Evolutionary conservation across 176 grass and related monocot genomes (phyloP), one percentile per base, ranked within the genome.

Genomic region (Luzula sylvatica): DNA sequence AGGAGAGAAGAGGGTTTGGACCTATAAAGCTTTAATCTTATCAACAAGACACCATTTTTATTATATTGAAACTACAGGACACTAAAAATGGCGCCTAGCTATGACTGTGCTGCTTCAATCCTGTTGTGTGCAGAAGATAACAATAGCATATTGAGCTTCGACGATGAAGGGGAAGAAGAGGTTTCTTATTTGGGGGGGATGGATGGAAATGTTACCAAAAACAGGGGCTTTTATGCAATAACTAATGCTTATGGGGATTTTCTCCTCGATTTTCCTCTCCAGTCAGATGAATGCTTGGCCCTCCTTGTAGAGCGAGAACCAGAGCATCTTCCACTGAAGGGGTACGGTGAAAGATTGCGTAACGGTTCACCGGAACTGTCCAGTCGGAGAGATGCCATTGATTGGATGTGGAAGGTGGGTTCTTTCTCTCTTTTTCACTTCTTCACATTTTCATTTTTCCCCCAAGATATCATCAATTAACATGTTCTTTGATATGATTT

Each of bases 381-480:
- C 72, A 49, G 87, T 30, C 75, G 88, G 8, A 62, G 58, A 56
- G 78, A 75, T 52, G 75, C 74, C 66, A 52, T 83, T 29, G 83
- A 81, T 78, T 94, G 88, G 88, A 87, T 94, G 72, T 77, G 83
- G 75, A 87, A 94, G 88, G 88, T 94, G 46, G 45, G 53, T 73
- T 72, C 19, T 55, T 67, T 65, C 15, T n/a, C 22, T 52, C 48
- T 40, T 12, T 18, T 61, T 67, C 8, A 0, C n/a, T 7, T 20
- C 14, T 28, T 7, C 50, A 45, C 20, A 23, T 68, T 21, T 45
- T 22, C 11, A 23, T 26, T 23, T 43, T 66, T 11, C 38, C 30
- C 30, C 30, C 5, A 35, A 35, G 5, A 35, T 35, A 35, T 35
- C n/a, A n/a, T n/a, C n/a, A 23, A 15, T 15, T 28, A 2, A 3